Evolutionary conservation across 2,329 filamentous ascomycete genomes (phyloP).

Genomic region (Colletotrichum sp.): DNA sequence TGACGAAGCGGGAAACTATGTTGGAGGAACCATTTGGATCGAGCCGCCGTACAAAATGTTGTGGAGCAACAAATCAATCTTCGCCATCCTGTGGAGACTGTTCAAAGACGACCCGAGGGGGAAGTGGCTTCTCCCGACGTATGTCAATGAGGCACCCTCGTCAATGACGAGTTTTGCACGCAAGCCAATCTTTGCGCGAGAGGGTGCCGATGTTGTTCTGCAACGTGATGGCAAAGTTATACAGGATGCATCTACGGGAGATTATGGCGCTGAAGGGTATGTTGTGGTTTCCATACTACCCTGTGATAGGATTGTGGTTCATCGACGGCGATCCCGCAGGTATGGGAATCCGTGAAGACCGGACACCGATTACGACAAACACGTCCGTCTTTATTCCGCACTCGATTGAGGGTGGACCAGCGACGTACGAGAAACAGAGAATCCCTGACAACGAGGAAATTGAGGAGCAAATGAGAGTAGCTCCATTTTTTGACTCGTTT

Average conservation of each 20-base stretch:
- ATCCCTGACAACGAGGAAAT: not conserved
- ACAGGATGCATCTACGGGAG: not conserved
- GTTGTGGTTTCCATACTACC: not conserved
- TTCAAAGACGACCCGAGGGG: not conserved
- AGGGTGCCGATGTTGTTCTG: not conserved
- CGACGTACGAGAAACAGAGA: not conserved
- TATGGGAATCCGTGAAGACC: not conserved
- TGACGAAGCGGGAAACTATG: not conserved
- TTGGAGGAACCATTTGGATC: not conserved
- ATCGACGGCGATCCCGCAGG: not conserved
- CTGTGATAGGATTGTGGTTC: not conserved
- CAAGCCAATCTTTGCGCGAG: not conserved
- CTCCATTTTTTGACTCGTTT: not conserved
- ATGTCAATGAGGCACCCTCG: not conserved
- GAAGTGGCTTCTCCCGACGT: not conserved
- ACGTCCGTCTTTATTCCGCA: not conserved
- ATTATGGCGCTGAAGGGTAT: not conserved
- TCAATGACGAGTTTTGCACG: not conserved
- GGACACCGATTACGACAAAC: not conserved
- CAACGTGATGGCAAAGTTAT: not conserved
- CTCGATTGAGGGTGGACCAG: not conserved
- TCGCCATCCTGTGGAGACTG: not conserved
- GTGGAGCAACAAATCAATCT: not conserved
- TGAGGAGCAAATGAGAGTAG: not conserved
- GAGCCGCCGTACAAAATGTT: conserved; percentile 5